Percentiles rank a stretch among this genome's conserved stretches.
phyloP scores from a whole-genome alignment of 2,329 filamentous ascomycete genomes.

The Cladophialophora yegresii region DNA sequence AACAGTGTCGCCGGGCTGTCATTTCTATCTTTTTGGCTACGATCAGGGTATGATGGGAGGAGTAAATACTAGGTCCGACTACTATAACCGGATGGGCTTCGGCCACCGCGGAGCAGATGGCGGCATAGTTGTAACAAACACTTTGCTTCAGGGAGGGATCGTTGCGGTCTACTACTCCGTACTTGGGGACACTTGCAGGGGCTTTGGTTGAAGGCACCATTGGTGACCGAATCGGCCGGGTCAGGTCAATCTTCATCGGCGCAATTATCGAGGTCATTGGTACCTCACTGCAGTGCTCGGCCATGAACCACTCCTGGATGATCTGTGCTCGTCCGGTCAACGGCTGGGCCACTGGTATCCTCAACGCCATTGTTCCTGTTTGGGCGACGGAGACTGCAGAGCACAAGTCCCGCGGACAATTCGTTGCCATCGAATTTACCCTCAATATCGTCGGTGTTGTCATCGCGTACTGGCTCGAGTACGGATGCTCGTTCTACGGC shows the following conservation, averaged over 20 bases:
- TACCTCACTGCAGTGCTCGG: conserved; percentile 65
- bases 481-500: conserved; percentile 62
- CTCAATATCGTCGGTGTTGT: conserved; percentile 59
- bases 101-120: conserved; percentile 57
- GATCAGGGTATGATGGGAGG: conserved; percentile 48
- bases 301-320: conserved; percentile 69
- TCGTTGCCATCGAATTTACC: conserved; percentile 72
- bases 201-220: conserved; percentile 64
- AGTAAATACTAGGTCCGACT: conserved; percentile 65
- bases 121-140: conserved; percentile 59
- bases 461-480: conserved; percentile 41
- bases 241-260: conserved; percentile 64
- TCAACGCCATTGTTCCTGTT: conserved; percentile 70
- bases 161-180: conserved; percentile 57
- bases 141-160: conserved; percentile 64
- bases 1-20: conserved; percentile 6
- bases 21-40: conserved; percentile 49
- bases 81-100: conserved; percentile 66
- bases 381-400: conserved; percentile 71
- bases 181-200: conserved; percentile 65
- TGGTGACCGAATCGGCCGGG: conserved; percentile 64
- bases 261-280: conserved; percentile 61
- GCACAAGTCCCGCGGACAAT: conserved; percentile 67
- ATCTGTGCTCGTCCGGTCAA: conserved; percentile 64
- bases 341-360: conserved; percentile 67